Evolutionary conservation across 2,329 filamentous ascomycete genomes (phyloP).

Genomic region (Sporothrix variecibatus): DNA sequence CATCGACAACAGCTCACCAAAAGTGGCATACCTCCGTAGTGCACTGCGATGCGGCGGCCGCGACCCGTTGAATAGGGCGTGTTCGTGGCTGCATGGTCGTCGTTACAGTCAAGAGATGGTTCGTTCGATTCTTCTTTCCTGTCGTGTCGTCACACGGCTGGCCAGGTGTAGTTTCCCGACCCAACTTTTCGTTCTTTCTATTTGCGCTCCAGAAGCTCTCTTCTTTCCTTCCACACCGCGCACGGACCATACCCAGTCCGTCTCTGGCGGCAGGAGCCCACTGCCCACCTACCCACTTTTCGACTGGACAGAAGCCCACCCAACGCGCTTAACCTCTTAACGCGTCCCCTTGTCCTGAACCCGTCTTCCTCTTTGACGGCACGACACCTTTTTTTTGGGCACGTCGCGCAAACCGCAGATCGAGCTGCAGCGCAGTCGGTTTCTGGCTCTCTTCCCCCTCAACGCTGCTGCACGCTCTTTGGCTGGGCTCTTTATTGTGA

Average conservation of each 20-base stretch:
- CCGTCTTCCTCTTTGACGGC: not conserved
- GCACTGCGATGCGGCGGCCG: slow-evolving; percentile 56
- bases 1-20: not conserved
- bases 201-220: slow-evolving; percentile 1
- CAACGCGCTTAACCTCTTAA: slow-evolving; percentile 31
- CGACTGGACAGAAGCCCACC: not conserved
- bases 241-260: slow-evolving; percentile 23
- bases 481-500: not conserved
- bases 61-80: slow-evolving; percentile 58
- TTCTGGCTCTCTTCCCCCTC: not conserved
- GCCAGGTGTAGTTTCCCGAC: slow-evolving; percentile 4
- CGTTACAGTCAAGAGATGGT: not conserved
- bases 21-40: slow-evolving; percentile 49
- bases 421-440: slow-evolving; percentile 1
- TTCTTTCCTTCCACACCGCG: not conserved
- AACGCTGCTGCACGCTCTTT: not conserved
- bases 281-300: slow-evolving; percentile 23
- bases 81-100: slow-evolving; percentile 41
- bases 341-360: slow-evolving; percentile 24
- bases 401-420: slow-evolving; percentile 23
- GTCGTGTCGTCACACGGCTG: slow-evolving; percentile 2
- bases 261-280: not conserved
- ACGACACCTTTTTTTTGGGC: slow-evolving; percentile 13
- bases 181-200: slow-evolving; percentile 15
- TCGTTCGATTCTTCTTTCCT: not conserved